Evolutionary conservation across 1,284 basidiomycete genomes (phyloP).

Genomic region (Xerocomus minutiporus): DNA sequence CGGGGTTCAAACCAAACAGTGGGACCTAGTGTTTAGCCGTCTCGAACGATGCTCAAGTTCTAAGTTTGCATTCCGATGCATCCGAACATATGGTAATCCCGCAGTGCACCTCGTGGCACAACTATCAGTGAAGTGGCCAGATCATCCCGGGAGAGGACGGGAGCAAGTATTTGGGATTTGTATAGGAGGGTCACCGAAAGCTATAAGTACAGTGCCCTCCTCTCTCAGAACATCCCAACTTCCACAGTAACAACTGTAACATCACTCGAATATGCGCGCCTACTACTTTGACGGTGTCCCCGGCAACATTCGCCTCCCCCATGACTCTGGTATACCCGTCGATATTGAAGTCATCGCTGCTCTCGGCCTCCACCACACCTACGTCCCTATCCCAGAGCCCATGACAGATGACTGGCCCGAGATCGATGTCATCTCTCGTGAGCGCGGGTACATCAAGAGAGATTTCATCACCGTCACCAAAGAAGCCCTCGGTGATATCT

Average conservation of each 20-base stretch:
- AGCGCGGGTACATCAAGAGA: constrained; percentile 72
- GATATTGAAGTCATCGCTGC: constrained; percentile 43
- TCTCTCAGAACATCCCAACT: background rate
- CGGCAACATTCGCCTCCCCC: constrained; percentile 75
- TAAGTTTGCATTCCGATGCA: background rate
- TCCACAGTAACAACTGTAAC: background rate
- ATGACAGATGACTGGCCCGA: constrained; percentile 44
- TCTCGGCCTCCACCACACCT: constrained; percentile 61
- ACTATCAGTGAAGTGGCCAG: background rate
- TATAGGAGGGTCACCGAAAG: background rate
- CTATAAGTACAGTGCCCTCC: background rate
- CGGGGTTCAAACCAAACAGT: background rate
- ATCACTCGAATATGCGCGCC: constrained; percentile 53
- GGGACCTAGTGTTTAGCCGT: background rate
- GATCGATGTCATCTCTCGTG: constrained; percentile 56
- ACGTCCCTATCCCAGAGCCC: constrained; percentile 60
- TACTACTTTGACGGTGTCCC: constrained; percentile 78
- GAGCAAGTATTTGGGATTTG: background rate
- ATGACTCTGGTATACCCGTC: constrained; percentile 61
- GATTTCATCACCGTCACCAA: constrained; percentile 73
- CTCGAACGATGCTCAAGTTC: background rate
- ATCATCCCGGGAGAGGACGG: background rate
- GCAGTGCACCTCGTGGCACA: background rate
- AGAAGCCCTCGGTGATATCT: constrained; percentile 70
- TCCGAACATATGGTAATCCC: background rate